A percentile compares a stretch with the other conserved stretches of the same genome.
phyloP scores from a whole-genome alignment of 75 land plant genomes.

The Sequoiadendron giganteum region DNA sequence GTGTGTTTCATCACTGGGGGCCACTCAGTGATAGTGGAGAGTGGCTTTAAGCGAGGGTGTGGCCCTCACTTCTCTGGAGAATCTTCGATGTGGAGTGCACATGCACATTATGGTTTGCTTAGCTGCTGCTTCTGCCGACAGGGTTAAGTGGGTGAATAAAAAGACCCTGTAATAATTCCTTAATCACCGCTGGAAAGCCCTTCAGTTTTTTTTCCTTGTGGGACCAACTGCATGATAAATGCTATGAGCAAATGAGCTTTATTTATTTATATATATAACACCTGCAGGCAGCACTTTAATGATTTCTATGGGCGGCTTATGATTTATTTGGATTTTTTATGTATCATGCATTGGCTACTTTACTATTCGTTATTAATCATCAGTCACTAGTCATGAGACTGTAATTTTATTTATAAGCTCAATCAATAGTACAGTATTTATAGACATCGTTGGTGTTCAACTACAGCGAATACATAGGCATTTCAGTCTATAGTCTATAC shows the following conservation, averaged over 20 bases:
- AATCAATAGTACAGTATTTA: too few species aligned
- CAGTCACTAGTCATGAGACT: neutral
- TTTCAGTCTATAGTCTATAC: too few species aligned
- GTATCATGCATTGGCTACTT: neutral
- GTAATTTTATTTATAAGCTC: neutral
- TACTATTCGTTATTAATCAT: neutral
- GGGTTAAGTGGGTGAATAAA: neutral
- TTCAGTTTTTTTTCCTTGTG: neutral
- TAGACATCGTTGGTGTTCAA: too few species aligned
- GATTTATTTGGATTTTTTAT: neutral
- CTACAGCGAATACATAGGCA: too few species aligned
- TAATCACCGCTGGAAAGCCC: neutral
- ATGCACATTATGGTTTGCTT: neutral
- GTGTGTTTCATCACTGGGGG: too few species aligned
- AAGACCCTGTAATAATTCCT: neutral
- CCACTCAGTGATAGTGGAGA: neutral
- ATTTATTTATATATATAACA: neutral
- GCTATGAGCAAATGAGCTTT: neutral
- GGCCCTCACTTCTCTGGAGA: neutral
- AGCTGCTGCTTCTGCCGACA: neutral
- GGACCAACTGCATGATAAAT: neutral
- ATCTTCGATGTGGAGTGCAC: neutral
- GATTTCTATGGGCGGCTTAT: neutral
- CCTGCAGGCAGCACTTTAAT: too few species aligned
- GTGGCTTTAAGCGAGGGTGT: neutral